Conservation (phyloP, 495 filamentous ascomycete genomes). For the Lasiosphaeria ovina region DNA sequence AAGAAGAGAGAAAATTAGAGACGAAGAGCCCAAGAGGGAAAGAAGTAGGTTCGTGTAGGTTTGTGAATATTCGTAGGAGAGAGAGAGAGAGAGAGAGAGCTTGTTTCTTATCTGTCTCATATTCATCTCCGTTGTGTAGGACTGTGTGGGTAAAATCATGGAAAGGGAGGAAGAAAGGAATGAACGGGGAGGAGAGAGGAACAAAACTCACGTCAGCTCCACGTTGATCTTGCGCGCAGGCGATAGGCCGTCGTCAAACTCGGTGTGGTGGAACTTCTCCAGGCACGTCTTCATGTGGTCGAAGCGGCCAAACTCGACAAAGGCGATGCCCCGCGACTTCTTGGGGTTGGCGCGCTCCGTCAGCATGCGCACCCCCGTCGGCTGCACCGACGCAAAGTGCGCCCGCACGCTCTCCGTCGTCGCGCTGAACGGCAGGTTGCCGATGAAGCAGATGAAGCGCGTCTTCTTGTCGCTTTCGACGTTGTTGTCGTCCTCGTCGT, state of each 20-base stretch:
- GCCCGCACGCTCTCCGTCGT: conserved; percentile 61
- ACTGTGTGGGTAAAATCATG: not conserved
- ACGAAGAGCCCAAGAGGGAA: not conserved
- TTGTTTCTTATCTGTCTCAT: not conserved
- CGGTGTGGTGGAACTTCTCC: conserved; percentile 81
- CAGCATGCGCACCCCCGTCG: conserved; percentile 69
- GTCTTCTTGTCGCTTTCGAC: conserved; percentile 42
- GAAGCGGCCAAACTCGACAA: conserved; percentile 86
- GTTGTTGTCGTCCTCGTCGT: conserved; percentile 23
- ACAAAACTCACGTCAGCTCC: conserved; percentile 70
- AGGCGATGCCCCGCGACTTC: conserved; percentile 83
- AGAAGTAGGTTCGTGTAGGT: not conserved
- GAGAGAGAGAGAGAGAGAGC: not conserved
- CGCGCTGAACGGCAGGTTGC: conserved; percentile 86
- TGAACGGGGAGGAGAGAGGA: not conserved
- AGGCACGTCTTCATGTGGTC: conserved; percentile 94
- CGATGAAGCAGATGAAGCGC: conserved; percentile 85
- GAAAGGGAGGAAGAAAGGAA: not conserved
- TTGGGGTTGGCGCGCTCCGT: conserved; percentile 65
- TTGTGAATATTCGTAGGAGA: not conserved
- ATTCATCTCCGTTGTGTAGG: too few relatives aligned
- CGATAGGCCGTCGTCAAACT: conserved; percentile 66
- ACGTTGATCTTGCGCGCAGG: conserved; percentile 76
- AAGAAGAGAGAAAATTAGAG: not conserved
- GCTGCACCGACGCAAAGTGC: conserved; percentile 77